These are phyloP conservation scores for Dendrobium huoshanense DNA, from an alignment of 106 monocot species.

Conservation along the genomic window DNA sequence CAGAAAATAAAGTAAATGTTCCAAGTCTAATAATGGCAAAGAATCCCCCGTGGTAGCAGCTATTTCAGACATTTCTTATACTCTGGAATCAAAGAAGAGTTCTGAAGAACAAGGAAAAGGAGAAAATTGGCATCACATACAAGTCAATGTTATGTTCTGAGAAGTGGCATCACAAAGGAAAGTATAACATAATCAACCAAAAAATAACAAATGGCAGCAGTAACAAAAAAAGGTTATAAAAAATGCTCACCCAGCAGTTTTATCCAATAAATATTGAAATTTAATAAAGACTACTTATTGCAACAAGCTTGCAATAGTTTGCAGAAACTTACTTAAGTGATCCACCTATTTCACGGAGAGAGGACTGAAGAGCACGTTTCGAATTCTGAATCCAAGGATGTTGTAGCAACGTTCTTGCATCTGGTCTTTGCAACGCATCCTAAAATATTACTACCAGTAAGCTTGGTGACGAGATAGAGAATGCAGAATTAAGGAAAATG, in stretches of 20 bases:
- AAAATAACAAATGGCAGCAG: neutral
- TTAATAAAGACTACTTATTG: neutral
- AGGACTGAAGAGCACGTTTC: slow-evolving; percentile 21
- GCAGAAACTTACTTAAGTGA: slow-evolving; percentile 5
- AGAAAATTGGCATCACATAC: neutral
- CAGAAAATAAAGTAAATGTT: neutral
- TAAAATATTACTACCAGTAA: neutral
- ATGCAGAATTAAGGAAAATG: neutral
- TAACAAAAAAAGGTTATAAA: neutral
- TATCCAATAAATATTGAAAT: neutral
- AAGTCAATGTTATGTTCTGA: neutral
- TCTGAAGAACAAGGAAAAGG: neutral
- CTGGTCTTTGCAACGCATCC: slow-evolving; percentile 22
- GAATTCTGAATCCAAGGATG: slow-evolving; percentile 28
- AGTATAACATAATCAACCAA: neutral
- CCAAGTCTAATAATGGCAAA: neutral
- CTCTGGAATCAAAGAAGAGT: neutral
- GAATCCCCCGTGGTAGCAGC: neutral
- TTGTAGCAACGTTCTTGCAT: slow-evolving; percentile 8
- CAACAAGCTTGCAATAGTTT: neutral
- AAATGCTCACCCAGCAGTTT: neutral
- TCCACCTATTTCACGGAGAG: slow-evolving; percentile 11
- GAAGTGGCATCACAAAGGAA: neutral
- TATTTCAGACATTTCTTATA: neutral
- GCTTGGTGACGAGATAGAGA: neutral